These are phyloP conservation scores for Nigrospora oryzae DNA, from an alignment of 2,329 filamentous ascomycete species.

Conservation along the genomic window DNA sequence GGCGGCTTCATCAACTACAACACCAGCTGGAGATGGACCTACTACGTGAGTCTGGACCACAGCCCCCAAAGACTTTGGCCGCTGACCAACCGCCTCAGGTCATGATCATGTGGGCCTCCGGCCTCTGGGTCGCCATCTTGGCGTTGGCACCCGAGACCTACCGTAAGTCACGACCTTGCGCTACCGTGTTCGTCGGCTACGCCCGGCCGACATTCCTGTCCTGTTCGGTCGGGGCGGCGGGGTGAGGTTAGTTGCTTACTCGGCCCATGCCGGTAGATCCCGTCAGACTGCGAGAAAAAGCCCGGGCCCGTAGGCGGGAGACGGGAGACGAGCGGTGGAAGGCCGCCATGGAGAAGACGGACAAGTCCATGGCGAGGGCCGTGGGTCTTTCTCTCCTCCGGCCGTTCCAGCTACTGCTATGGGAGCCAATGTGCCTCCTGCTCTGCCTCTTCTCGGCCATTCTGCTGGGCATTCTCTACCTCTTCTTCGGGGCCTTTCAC, in stretches of 20 bases:
- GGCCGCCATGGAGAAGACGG: constrained; percentile 66
- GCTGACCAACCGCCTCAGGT: constrained; percentile 22
- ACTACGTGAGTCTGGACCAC: constrained; percentile 43
- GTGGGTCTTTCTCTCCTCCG: constrained; percentile 51
- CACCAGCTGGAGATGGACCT: constrained; percentile 70
- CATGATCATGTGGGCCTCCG: constrained; percentile 72
- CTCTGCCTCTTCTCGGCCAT: constrained; percentile 79
- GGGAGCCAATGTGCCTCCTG: constrained; percentile 79
- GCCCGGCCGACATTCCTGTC: no score
- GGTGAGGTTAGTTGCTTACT: not conserved
- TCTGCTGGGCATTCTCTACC: constrained; percentile 78
- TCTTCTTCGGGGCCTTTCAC: constrained; percentile 85
- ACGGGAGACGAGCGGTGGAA: constrained; percentile 72
- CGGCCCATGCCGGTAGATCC: constrained; percentile 31
- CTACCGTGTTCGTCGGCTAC: no score
- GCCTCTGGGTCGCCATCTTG: constrained; percentile 54
- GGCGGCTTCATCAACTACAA: constrained; percentile 80
- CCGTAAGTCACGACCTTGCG: constrained; percentile 31
- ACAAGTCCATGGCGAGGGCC: constrained; percentile 57
- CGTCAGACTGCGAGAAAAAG: constrained; percentile 67
- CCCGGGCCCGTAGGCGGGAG: constrained; percentile 57
- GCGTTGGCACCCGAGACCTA: constrained; percentile 84
- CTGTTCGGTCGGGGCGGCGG: no score
- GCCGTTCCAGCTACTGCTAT: constrained; percentile 71
- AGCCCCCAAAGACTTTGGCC: no score